Evolutionary conservation across 2,329 filamentous ascomycete genomes (phyloP).

Genomic region (Talaromyces piceae): DNA sequence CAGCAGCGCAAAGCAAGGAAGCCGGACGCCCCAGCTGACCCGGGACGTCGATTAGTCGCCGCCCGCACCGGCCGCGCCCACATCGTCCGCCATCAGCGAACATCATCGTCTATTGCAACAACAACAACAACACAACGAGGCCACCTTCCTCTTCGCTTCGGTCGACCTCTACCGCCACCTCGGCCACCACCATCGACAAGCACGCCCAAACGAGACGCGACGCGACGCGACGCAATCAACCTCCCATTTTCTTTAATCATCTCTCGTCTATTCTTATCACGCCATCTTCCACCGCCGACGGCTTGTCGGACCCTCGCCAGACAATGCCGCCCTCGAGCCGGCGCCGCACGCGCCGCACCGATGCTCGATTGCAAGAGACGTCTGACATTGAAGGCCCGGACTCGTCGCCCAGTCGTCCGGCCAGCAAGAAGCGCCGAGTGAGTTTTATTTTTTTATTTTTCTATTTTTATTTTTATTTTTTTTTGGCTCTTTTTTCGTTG

Average conservation of each 20-base stretch:
- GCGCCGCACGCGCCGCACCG: slow-evolving; percentile 40
- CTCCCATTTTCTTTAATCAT: neutral
- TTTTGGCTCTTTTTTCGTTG: no score
- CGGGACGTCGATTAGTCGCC: neutral
- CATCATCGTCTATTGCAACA: neutral
- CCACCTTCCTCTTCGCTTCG: no score
- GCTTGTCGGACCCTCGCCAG: neutral
- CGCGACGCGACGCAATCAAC: neutral
- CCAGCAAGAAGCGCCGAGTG: slow-evolving; percentile 44
- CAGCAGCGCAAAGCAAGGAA: no score
- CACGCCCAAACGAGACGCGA: neutral
- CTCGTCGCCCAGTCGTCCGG: slow-evolving; percentile 41
- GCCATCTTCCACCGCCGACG: neutral
- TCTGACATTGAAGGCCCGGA: slow-evolving; percentile 40
- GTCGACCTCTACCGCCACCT: no score
- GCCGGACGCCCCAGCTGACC: neutral
- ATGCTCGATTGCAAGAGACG: slow-evolving; percentile 37
- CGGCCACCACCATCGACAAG: no score
- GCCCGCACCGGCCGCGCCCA: neutral
- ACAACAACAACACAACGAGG: neutral
- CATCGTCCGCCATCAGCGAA: neutral
- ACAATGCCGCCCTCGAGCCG: slow-evolving; percentile 38
- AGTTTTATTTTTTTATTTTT: slow-evolving; percentile 12
- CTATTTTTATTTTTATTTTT: no score
- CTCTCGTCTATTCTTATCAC: neutral